phyloP scores from a whole-genome alignment of 345 rosid species.

The Angophora floribunda region DNA sequence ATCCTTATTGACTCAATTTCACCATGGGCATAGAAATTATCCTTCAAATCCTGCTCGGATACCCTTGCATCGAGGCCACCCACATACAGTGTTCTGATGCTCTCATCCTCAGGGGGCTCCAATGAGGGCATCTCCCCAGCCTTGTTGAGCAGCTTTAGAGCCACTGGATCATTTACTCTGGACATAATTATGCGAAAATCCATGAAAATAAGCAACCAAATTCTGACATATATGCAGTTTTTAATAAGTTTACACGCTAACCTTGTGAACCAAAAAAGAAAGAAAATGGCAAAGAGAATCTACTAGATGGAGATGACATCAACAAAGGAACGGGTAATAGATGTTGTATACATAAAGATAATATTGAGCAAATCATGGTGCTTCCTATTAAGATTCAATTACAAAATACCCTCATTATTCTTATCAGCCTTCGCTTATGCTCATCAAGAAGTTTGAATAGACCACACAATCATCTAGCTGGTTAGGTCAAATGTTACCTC shows the following conservation, averaged over 20 bases:
- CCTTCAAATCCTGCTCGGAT: conserved; percentile 84
- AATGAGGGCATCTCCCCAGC: conserved; percentile 96
- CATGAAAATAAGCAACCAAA: background rate
- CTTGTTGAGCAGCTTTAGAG: conserved; percentile 79
- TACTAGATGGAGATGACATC: background rate
- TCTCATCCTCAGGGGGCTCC: conserved; percentile 87
- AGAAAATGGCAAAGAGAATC: background rate
- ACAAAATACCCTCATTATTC: background rate
- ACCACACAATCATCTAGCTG: background rate
- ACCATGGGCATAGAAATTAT: conserved; percentile 83
- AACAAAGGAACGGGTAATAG: background rate
- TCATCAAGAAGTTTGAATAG: background rate
- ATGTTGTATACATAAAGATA: background rate
- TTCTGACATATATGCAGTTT: background rate
- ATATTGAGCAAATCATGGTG: background rate
- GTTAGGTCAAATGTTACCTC: background rate
- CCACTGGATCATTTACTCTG: conserved; percentile 96
- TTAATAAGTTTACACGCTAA: background rate
- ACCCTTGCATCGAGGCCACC: conserved; percentile 87
- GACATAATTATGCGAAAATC: background rate
- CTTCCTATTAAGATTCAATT: background rate
- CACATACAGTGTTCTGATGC: conserved; percentile 82
- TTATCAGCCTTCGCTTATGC: background rate
- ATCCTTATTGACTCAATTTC: conserved; percentile 83
- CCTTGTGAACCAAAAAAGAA: background rate